Evolutionary conservation across 352 stramenopile genomes (phyloP).

Genomic region (Phytophthora cactorum): DNA sequence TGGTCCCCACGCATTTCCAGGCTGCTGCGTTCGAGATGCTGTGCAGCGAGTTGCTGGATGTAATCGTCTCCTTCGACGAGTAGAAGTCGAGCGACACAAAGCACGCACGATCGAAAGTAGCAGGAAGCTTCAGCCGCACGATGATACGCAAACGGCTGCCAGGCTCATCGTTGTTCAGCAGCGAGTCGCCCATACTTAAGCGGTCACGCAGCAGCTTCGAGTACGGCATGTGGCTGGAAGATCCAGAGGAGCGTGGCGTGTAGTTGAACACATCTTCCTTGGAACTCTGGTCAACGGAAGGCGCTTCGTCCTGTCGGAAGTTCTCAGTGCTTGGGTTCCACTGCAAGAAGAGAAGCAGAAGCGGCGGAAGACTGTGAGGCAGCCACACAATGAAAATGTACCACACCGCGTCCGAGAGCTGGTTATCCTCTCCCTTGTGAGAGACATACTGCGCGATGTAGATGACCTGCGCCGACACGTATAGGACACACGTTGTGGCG

Average conservation of each 20-base stretch:
- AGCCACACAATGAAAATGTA: conserved; percentile 91
- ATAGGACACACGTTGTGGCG: conserved; percentile 85
- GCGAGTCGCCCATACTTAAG: conserved; percentile 77
- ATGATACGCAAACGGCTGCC: conserved; percentile 85
- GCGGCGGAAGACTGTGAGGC: conserved; percentile 71
- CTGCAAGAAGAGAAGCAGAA: conserved; percentile 85
- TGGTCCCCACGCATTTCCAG: conserved; percentile 88
- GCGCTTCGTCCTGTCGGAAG: conserved; percentile 60
- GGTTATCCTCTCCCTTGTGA: conserved; percentile 52
- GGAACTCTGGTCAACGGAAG: conserved; percentile 68
- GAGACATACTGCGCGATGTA: conserved; percentile 89
- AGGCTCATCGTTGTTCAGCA: conserved; percentile 82
- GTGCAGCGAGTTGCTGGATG: conserved; percentile 52
- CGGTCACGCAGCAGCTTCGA: conserved; percentile 75
- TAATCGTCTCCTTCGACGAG: conserved; percentile 74
- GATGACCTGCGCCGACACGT: conserved; percentile 88
- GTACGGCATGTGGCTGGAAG: conserved; percentile 85
- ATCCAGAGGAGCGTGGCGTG: conserved; percentile 75
- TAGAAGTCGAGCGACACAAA: conserved; percentile 89
- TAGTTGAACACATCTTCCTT: conserved; percentile 90
- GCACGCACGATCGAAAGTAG: conserved; percentile 75
- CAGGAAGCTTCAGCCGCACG: conserved; percentile 82
- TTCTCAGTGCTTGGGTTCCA: conserved; percentile 86
- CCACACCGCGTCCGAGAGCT: conserved; percentile 84
- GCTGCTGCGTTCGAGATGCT: conserved; percentile 60